Base-by-base conservation (phyloP, 257 asterid genomes). In the Handroanthus guayacan region DNA sequence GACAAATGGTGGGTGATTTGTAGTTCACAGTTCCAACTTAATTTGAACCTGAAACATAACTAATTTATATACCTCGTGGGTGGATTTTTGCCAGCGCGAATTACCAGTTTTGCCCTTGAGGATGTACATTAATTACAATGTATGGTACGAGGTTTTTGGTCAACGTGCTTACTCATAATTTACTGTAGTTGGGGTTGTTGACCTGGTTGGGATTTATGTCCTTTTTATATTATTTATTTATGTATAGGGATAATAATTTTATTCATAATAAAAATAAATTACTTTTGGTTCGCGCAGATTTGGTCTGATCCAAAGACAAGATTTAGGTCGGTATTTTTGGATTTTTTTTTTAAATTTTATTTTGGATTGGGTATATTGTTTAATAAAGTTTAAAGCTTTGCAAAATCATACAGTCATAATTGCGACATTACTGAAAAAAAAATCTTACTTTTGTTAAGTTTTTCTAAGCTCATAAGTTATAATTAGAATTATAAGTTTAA, bases 21-120 rank as follows among this genome's bases (percentile, higher is more conserved):
- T 67, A 38, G 78, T 68, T 74, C 58, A 62, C 75, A 69, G 79
- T 78, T 82, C 93, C 94, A 77, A 90, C 89, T 83, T 25, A 25
- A 25, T 25, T 77, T 77, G 81, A 84, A 89, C 94, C 94, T 86
- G 89, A 82, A 89, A 81, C 72, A 57, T 48, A 87, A 77, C 94
- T 77, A 86, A 84, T 82, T 25, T 86, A 72, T 77, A 84, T 76
- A 82, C 54, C 20, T 25, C 37, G 47, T 14, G 57, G 62, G 51
- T 67, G 52, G 62, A 71, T 71, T 75, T 77, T 75, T 77, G 50
- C 75, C n/a, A 76, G 66, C 37, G 72, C 48, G 58, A 57, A 45
- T 75, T 70, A 14, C 38, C 75, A 36, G n/a, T 68, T 31, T 41
- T 70, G 72, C 77, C 81, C 76, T 48, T 71, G 39, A n/a, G 43